Conservation (phyloP, 106 monocot species). For the Gastrodia elata region DNA sequence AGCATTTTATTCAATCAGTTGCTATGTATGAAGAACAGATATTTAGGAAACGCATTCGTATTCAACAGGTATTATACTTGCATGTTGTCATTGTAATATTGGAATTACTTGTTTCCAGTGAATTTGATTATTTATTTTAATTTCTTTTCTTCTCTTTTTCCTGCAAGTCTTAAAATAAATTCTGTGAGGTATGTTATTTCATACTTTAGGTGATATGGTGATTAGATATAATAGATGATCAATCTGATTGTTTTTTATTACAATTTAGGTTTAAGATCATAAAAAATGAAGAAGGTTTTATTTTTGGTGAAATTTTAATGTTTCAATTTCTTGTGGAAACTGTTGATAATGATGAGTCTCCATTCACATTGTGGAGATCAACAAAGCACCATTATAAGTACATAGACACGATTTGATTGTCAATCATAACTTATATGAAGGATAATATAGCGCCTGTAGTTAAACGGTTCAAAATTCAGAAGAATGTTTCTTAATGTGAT, state of each 20-base stretch:
- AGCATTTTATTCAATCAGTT: constrained; percentile 91
- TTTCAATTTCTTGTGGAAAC: too few relatives aligned
- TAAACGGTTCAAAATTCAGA: not conserved
- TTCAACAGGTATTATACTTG: constrained; percentile 51
- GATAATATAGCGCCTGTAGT: too few relatives aligned
- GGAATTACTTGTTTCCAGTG: not conserved
- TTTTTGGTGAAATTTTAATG: too few relatives aligned
- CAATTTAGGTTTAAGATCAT: too few relatives aligned
- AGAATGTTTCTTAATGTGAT: not conserved
- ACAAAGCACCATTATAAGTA: too few relatives aligned
- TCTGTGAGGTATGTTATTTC: not conserved
- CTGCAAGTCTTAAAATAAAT: not conserved
- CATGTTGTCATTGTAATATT: not conserved
- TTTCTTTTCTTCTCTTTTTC: not conserved
- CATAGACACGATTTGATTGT: too few relatives aligned
- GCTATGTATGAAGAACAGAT: constrained; percentile 85
- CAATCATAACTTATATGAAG: too few relatives aligned
- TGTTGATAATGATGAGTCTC: too few relatives aligned
- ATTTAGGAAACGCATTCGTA: constrained; percentile 78
- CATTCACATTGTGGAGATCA: too few relatives aligned
- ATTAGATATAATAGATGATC: too few relatives aligned
- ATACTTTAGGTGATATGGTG: not conserved
- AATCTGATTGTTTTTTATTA: too few relatives aligned
- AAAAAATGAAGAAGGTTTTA: too few relatives aligned
- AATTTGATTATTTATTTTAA: not conserved